A percentile compares a stretch with the other conserved stretches of the same genome.
These are phyloP conservation scores for Thelonectria discophora DNA, from an alignment of 2,329 filamentous ascomycete genomes.

Conservation along the genomic window DNA sequence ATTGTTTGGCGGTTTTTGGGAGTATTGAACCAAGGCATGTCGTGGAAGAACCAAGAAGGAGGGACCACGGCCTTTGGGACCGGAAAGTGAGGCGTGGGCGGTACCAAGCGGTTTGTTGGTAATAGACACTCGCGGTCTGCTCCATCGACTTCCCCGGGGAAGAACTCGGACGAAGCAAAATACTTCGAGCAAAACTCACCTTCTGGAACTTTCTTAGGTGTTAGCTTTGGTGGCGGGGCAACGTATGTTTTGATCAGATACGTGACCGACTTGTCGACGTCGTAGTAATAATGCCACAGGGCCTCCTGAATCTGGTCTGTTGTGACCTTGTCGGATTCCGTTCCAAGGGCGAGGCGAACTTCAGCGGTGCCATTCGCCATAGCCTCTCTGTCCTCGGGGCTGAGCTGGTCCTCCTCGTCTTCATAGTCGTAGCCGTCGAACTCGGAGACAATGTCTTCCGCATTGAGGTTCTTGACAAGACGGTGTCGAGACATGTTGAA, in stretches of 20 bases:
- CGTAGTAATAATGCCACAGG: constrained; percentile 96
- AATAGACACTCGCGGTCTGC: constrained; percentile 42
- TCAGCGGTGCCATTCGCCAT: constrained; percentile 73
- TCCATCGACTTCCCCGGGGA: constrained; percentile 44
- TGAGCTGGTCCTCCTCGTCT: constrained; percentile 57
- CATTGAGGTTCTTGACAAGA: constrained; percentile 55
- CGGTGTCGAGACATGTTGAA: constrained; percentile 40
- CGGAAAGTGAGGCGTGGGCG: constrained; percentile 22
- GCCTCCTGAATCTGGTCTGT: constrained; percentile 82
- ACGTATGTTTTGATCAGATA: constrained; percentile 77
- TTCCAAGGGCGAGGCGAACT: constrained; percentile 72
- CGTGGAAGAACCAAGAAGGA: constrained; percentile 74
- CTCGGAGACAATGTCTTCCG: constrained; percentile 58
- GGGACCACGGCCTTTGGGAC: constrained; percentile 34
- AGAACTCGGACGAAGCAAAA: constrained; percentile 43
- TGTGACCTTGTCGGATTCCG: constrained; percentile 64
- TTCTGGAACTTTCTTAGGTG: constrained; percentile 54
- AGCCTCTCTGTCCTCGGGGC: constrained; percentile 55
- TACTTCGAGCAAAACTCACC: constrained; percentile 51
- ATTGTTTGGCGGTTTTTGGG: constrained; percentile 72
- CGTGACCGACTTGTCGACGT: constrained; percentile 83
- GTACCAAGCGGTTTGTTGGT: constrained; percentile 22
- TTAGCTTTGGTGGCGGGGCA: constrained; percentile 54
- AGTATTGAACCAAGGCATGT: constrained; percentile 85
- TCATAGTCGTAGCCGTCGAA: constrained; percentile 59